Evolutionary conservation across 176 grass and related monocot genomes (phyloP).

Genomic region (Areca catechu): DNA sequence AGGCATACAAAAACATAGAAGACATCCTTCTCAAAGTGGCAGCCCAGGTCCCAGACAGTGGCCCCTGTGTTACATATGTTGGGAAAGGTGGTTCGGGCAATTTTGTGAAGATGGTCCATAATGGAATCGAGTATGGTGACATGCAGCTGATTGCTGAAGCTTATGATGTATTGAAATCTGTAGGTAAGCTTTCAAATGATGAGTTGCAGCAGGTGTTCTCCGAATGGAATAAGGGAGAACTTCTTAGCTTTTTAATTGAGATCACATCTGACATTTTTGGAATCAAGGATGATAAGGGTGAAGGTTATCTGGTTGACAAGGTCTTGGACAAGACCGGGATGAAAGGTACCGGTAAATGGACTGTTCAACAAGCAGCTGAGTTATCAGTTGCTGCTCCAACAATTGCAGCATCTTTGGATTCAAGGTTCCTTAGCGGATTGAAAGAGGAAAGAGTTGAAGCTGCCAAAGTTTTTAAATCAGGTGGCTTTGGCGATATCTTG

Average conservation of each 20-base stretch:
- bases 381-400: slow-evolving; percentile 16
- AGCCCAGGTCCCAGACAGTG: slow-evolving; percentile 9
- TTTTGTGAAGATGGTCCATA: slow-evolving; percentile 14
- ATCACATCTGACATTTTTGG: slow-evolving; percentile 15
- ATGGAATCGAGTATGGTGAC: slow-evolving; percentile 14
- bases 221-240: slow-evolving; percentile 14
- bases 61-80: slow-evolving; percentile 7
- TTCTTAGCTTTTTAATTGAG: slow-evolving; percentile 14
- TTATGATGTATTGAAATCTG: slow-evolving; percentile 11
- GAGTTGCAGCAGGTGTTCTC: slow-evolving; percentile 12
- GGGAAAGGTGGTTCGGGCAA: slow-evolving; percentile 11
- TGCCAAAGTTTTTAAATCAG: slow-evolving; percentile 8
- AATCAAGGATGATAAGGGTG: slow-evolving; percentile 13
- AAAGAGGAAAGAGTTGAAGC: slow-evolving; percentile 12
- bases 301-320: slow-evolving; percentile 6
- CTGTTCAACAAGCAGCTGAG: slow-evolving; percentile 11
- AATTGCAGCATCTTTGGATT: slow-evolving; percentile 9
- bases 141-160: slow-evolving; percentile 17
- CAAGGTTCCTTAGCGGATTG: slow-evolving; percentile 8
- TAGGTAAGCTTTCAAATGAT: slow-evolving; percentile 3
- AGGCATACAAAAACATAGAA: slow-evolving; percentile 12
- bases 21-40: slow-evolving; percentile 14
- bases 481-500: not conserved
- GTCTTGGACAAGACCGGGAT: slow-evolving; percentile 14
- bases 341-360: slow-evolving; percentile 13